These are phyloP conservation scores for Chaetoceros muelleri DNA, from an alignment of 108 stramenopile genomes.

Conservation along the genomic window DNA sequence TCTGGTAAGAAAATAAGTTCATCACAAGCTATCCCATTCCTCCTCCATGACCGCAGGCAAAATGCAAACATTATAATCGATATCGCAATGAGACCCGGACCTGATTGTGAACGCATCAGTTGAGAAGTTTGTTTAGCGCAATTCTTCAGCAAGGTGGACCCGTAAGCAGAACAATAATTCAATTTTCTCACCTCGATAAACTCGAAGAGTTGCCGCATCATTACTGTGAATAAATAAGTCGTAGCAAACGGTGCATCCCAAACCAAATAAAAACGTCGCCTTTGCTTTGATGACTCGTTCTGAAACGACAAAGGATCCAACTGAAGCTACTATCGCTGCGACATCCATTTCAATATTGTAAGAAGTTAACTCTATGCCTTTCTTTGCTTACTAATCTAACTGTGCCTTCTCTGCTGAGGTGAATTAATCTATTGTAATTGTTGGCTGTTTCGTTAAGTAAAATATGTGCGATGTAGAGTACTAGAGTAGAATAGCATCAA, in stretches of 20 bases:
- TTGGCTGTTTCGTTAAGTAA: no score
- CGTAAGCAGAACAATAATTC: neutral
- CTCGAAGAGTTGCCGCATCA: constrained; percentile 33
- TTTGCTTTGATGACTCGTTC: constrained; percentile 56
- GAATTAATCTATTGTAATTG: no score
- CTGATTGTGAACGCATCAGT: no score
- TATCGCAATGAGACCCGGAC: constrained; percentile 66
- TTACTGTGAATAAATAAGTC: constrained; percentile 46
- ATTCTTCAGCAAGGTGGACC: neutral
- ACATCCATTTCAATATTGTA: no score
- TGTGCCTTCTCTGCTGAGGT: no score
- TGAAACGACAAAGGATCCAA: constrained; percentile 50
- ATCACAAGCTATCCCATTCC: constrained; percentile 81
- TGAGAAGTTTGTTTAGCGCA: neutral
- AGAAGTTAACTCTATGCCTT: no score
- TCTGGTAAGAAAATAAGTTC: constrained; percentile 83
- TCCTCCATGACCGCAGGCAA: constrained; percentile 70
- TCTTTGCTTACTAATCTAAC: no score
- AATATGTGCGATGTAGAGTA: no score
- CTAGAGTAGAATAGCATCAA: no score
- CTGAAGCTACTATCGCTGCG: constrained; percentile 31
- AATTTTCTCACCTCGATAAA: constrained; percentile 36
- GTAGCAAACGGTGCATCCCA: constrained; percentile 38
- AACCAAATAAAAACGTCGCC: constrained; percentile 35
- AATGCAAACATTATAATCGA: constrained; percentile 68